These are phyloP conservation scores for Plectosphaerella cucumerina DNA, from an alignment of 2,329 filamentous ascomycete species.

Conservation along the genomic window DNA sequence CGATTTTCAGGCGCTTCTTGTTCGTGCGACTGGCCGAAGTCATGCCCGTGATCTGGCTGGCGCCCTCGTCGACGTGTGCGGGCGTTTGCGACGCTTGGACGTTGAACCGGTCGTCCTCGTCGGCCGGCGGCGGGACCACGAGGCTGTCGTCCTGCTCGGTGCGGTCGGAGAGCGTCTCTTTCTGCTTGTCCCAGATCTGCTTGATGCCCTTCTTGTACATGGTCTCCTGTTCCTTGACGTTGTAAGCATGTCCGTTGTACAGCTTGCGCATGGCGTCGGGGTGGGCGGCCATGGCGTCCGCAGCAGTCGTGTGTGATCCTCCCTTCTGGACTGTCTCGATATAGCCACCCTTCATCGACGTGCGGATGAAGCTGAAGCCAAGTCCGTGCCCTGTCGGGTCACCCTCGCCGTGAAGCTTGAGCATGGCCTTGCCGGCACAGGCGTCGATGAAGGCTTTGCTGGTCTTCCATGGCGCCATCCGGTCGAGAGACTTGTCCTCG, in stretches of 20 bases:
- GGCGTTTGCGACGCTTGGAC: constrained; percentile 67
- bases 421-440: constrained; percentile 92
- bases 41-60: constrained; percentile 71
- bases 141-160: constrained; percentile 64
- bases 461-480: constrained; percentile 92
- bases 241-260: constrained; percentile 93
- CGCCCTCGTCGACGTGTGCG: constrained; percentile 68
- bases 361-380: constrained; percentile 95
- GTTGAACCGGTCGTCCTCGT: constrained; percentile 67
- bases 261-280: constrained; percentile 56
- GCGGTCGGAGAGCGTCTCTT: constrained; percentile 67
- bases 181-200: constrained; percentile 89
- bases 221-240: constrained; percentile 89
- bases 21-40: constrained; percentile 61
- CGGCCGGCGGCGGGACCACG: constrained; percentile 47
- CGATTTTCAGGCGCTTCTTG: constrained; percentile 70
- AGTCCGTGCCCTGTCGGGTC: constrained; percentile 92
- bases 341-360: constrained; percentile 96
- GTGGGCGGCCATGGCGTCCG: constrained; percentile 83
- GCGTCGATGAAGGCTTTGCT: constrained; percentile 96
- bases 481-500: constrained; percentile 74
- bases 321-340: constrained; percentile 67
- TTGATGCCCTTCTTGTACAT: constrained; percentile 90
- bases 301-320: constrained; percentile 61
- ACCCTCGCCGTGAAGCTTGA: constrained; percentile 88